These are phyloP conservation scores for Trichomonas gallinae DNA, from an alignment of 208 protist genomes.

Conservation along the genomic window DNA sequence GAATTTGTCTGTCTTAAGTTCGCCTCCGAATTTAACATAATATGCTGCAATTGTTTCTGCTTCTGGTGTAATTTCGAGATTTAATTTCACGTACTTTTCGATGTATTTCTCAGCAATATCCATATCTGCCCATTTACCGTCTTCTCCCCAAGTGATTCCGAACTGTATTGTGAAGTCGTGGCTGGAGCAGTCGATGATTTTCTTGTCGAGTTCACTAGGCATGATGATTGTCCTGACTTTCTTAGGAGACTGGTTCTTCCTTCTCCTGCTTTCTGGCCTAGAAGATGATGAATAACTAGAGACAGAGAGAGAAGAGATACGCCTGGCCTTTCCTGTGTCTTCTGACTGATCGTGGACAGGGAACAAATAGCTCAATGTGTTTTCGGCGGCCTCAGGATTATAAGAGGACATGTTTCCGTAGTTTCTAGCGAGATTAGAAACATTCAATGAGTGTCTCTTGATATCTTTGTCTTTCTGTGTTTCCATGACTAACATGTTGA, in stretches of 20 bases:
- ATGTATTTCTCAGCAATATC: neutral
- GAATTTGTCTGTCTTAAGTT: neutral
- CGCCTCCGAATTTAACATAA: neutral
- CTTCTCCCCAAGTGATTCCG: neutral
- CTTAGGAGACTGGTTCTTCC: neutral
- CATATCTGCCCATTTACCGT: neutral
- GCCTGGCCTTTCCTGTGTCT: neutral
- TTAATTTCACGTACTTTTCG: neutral
- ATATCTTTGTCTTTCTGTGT: neutral
- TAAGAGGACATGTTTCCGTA: neutral
- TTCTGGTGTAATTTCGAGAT: neutral
- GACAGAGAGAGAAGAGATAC: neutral
- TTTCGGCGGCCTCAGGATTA: neutral
- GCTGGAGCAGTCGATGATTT: neutral
- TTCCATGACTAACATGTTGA: neutral
- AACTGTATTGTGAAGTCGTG: neutral
- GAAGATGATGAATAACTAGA: neutral
- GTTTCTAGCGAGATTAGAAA: neutral
- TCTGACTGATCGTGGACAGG: neutral
- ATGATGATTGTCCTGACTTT: neutral
- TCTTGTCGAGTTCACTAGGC: neutral
- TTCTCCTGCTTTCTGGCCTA: neutral
- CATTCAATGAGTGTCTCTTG: neutral
- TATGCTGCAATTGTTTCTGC: neutral
- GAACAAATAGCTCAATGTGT: neutral